Evolutionary conservation across 805 yeast genomes (phyloP).

Genomic region (Starmerella vaccinii): DNA sequence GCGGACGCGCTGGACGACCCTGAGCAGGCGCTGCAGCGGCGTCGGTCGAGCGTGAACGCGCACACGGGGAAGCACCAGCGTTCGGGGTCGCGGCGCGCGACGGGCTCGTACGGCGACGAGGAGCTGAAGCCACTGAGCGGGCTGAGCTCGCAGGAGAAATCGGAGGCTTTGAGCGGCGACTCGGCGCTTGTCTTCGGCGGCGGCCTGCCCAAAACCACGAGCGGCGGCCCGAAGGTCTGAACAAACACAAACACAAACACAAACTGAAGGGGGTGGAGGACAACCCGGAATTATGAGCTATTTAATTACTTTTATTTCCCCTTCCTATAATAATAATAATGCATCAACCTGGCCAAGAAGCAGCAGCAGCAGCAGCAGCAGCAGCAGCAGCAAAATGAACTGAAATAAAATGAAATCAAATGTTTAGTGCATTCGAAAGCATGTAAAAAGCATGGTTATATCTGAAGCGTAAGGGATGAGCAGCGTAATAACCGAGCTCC

Average conservation of each 20-base stretch:
- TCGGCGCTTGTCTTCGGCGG: slow-evolving; percentile 10
- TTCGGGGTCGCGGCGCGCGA: slow-evolving; percentile 13
- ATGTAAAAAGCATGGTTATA: too few relatives aligned
- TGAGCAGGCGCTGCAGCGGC: slow-evolving; percentile 7
- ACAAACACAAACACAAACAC: not conserved
- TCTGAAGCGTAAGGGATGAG: too few relatives aligned
- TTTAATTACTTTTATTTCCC: too few relatives aligned
- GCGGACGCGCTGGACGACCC: slow-evolving; percentile 1
- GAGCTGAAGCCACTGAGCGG: slow-evolving; percentile 17
- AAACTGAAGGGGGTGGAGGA: too few relatives aligned
- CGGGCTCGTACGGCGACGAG: slow-evolving; percentile 17
- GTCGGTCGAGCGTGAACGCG: slow-evolving; percentile 12
- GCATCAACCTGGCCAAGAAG: too few relatives aligned
- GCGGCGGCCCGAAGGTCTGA: not conserved
- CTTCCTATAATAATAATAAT: too few relatives aligned
- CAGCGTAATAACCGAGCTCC: too few relatives aligned
- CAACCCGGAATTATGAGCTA: too few relatives aligned
- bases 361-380: too few relatives aligned
- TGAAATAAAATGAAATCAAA: too few relatives aligned
- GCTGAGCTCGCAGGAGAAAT: slow-evolving; percentile 4
- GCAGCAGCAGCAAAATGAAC: too few relatives aligned
- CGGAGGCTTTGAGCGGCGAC: slow-evolving; percentile 4
- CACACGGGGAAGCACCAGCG: not conserved
- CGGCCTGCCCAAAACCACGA: slow-evolving; percentile 7
- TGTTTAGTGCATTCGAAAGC: too few relatives aligned